These are phyloP conservation scores for Pochonia chlamydosporia DNA, from an alignment of 2,329 filamentous ascomycete species.

Conservation along the genomic window DNA sequence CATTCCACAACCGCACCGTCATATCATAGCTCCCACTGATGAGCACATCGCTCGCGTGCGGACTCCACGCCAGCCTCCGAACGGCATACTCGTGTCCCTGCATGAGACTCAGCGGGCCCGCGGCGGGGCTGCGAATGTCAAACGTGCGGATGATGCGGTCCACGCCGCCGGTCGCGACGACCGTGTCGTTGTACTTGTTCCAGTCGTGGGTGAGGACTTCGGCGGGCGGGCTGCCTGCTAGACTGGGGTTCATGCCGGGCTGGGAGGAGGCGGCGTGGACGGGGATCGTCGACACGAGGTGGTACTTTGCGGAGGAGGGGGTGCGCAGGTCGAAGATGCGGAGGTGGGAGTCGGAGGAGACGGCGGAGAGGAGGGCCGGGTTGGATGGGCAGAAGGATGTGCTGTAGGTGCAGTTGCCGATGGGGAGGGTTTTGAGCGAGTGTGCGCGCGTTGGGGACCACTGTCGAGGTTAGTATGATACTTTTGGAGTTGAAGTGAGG, in stretches of 20 bases:
- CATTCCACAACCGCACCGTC: constrained; percentile 92
- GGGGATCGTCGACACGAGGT: constrained; percentile 75
- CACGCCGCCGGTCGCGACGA: constrained; percentile 84
- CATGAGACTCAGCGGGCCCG: constrained; percentile 68
- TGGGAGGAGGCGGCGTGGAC: constrained; percentile 65
- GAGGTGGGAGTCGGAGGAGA: constrained; percentile 82
- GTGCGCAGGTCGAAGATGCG: constrained; percentile 89
- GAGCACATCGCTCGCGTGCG: constrained; percentile 83
- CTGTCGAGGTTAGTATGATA: constrained; percentile 27
- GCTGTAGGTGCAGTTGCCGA: constrained; percentile 91
- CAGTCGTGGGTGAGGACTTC: constrained; percentile 95
- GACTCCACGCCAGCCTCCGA: constrained; percentile 81
- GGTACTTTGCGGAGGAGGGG: constrained; percentile 79
- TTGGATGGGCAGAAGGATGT: constrained; percentile 87
- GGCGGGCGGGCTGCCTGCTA: constrained; percentile 50
- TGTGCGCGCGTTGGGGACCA: constrained; percentile 77
- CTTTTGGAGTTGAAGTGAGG: neutral
- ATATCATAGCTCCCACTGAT: constrained; percentile 95
- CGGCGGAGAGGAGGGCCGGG: constrained; percentile 77
- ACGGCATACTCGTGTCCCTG: constrained; percentile 89
- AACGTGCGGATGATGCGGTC: constrained; percentile 85
- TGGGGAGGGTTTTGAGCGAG: constrained; percentile 79
- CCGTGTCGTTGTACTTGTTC: constrained; percentile 90
- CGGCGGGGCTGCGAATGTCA: constrained; percentile 72
- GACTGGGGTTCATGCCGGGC: constrained; percentile 23